Base-by-base conservation (phyloP, 768 basidiomycete species). In the Lactarius pseudohatsudake region DNA sequence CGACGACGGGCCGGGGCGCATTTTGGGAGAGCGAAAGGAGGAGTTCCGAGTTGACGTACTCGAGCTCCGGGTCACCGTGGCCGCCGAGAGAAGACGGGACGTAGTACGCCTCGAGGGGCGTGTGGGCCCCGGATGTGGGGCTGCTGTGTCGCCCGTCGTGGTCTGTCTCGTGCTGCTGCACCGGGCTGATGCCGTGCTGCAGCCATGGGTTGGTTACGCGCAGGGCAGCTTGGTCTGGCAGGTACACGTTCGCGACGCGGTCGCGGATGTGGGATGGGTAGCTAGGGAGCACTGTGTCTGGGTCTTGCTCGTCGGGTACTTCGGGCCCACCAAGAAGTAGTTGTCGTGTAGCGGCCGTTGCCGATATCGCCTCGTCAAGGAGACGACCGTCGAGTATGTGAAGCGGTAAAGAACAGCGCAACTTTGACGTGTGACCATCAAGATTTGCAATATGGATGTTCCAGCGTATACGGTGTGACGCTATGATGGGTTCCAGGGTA, bases 351-450 rank as follows among this genome's bases (percentile, higher is more conserved):
- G 81, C 81, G n/a, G 87, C 81, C 4, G 93, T 90, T 30, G 86
- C 82, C 1, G 83, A 80, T 41, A 88, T 82, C 1, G 93, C 90
- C 74, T 97, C 95, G 16, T 87, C 81, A 18, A 91, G 80, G 1
- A 96, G 78, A 15, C 84, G 80, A 65, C 83, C 74, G 70, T 95
- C 89, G 28, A 98, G 87, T 57, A 98, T 82, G 73, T 92, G 86
- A 40, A 98, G 77, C 0, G 96, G 96, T 6, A 98, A 82, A 1
- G 94, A 94, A 76, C 96, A 98, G 18, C 95, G 87, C n/a, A 98
- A 81, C 76, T 98, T 94, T 10, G 94, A 96, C 3, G 87, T 89
- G 74, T 98, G 96, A 0, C 95, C 95, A 74, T 98, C 96, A 8
- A 82, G 81, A 74, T 98, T 98, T 69, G 81, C 82, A 73, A 96